Percentiles rank a stretch among this genome's conserved stretches.
Conservation (phyloP, 1,139 yeast species). For the Pichia norvegensis region DNA sequence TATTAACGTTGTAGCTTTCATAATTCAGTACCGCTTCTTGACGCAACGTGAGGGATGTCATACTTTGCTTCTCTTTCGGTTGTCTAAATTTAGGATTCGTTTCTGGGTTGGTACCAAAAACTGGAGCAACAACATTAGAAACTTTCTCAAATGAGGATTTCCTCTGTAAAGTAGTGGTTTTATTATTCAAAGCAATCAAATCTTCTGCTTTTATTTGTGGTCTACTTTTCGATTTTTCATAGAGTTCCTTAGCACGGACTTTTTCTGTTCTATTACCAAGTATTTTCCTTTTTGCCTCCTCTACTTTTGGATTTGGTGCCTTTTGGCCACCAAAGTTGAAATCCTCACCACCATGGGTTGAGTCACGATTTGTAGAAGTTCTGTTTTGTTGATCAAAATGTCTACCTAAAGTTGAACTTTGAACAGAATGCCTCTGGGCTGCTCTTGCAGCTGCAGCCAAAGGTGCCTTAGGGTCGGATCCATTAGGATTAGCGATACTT, state of each 20-base stretch:
- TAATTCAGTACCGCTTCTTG: slow-evolving; percentile 13
- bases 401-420: slow-evolving; percentile 1
- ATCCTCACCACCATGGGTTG: background rate
- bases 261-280: slow-evolving; percentile 24
- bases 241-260: slow-evolving; percentile 33
- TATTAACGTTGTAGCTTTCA: slow-evolving; percentile 10
- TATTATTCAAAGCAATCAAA: slow-evolving; percentile 6
- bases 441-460: slow-evolving; percentile 25
- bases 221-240: slow-evolving; percentile 33
- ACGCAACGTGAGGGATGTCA: slow-evolving; percentile 20
- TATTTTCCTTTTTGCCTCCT: slow-evolving; percentile 15
- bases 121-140: background rate
- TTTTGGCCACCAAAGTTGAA: slow-evolving; percentile 6
- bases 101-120: slow-evolving; percentile 21
- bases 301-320: slow-evolving; percentile 16
- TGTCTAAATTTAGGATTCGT: background rate
- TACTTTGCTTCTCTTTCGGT: slow-evolving; percentile 10
- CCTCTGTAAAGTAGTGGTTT: slow-evolving; percentile 1
- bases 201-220: slow-evolving; percentile 12
- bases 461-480: slow-evolving; percentile 9
- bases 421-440: slow-evolving; percentile 19
- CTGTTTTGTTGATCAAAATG: slow-evolving; percentile 3
- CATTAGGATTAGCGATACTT: background rate
- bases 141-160: slow-evolving; percentile 50
- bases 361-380: background rate